Evolutionary conservation across 345 rosid genomes (phyloP).

Genomic region (Eucalyptus paniculata): DNA sequence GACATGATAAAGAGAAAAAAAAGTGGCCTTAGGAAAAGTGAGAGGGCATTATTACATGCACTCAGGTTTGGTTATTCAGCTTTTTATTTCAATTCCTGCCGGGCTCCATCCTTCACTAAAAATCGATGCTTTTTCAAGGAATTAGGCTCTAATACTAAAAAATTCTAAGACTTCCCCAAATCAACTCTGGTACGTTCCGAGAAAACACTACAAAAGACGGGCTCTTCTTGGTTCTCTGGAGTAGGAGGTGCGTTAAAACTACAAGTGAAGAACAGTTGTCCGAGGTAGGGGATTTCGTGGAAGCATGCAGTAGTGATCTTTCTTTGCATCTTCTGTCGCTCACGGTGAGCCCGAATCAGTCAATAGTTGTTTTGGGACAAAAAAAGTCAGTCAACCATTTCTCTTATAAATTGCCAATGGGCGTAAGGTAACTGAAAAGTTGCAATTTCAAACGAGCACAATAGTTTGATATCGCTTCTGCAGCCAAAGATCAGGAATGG

Average conservation of each 20-base stretch:
- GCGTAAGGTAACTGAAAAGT: background rate
- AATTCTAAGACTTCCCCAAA: too few relatives aligned
- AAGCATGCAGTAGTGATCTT: background rate
- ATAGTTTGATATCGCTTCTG: background rate
- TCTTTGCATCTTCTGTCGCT: background rate
- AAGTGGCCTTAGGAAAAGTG: too few relatives aligned
- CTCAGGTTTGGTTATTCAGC: too few relatives aligned
- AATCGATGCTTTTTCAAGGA: too few relatives aligned
- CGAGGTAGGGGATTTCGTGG: background rate
- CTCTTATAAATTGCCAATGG: background rate
- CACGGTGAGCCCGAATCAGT: fast-evolving
- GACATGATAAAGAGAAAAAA: too few relatives aligned
- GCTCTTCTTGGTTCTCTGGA: background rate
- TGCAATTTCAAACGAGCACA: background rate
- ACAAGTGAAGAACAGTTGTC: too few relatives aligned
- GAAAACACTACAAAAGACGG: too few relatives aligned
- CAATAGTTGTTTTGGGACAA: background rate
- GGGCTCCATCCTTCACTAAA: too few relatives aligned
- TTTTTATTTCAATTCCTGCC: too few relatives aligned
- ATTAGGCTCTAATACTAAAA: too few relatives aligned
- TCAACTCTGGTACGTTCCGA: background rate
- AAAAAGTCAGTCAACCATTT: background rate
- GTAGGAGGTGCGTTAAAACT: background rate
- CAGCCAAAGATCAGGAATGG: background rate
- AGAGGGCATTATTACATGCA: too few relatives aligned